Evolutionary conservation across 345 rosid genomes (phyloP).

Genomic region (Salix suchowensis): DNA sequence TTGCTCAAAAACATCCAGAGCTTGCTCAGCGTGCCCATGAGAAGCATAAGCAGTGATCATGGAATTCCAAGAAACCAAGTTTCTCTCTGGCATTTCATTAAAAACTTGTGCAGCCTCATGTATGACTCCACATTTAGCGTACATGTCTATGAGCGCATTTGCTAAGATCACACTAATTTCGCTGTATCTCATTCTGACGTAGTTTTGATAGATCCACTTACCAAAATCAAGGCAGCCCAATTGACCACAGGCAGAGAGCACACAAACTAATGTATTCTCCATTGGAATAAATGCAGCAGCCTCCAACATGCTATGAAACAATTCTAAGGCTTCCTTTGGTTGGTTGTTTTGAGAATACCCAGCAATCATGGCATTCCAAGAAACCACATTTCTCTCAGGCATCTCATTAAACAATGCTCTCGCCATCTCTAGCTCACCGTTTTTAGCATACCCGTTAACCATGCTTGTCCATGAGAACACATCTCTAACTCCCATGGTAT

Average conservation of each 20-base stretch:
- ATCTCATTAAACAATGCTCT: constrained; percentile 34
- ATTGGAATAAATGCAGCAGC: constrained; percentile 13
- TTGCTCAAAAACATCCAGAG: constrained; percentile 29
- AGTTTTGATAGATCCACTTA: constrained; percentile 18
- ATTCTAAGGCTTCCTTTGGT: constrained; percentile 35
- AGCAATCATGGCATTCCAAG: constrained; percentile 48
- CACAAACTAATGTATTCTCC: constrained; percentile 37
- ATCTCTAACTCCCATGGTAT: constrained; percentile 28
- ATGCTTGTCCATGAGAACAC: constrained; percentile 50
- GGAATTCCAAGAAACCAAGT: constrained; percentile 44
- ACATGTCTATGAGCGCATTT: constrained; percentile 40
- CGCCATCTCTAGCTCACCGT: constrained; percentile 26
- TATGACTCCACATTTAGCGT: constrained; percentile 39
- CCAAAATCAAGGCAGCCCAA: constrained; percentile 34
- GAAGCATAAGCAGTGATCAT: constrained; percentile 35
- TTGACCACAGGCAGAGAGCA: constrained; percentile 43
- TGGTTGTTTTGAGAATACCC: constrained; percentile 37
- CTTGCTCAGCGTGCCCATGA: constrained; percentile 35
- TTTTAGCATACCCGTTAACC: constrained; percentile 41
- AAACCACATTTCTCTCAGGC: constrained; percentile 40
- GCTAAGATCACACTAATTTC: constrained; percentile 26
- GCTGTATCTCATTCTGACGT: constrained; percentile 5
- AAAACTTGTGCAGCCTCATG: constrained; percentile 28
- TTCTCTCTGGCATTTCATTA: constrained; percentile 17
- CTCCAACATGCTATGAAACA: constrained; percentile 30